Evolutionary conservation across 208 protist species (phyloP), one percentile per base, ranked within the genome.

Genomic region (Acanthamoeba divionensis): DNA sequence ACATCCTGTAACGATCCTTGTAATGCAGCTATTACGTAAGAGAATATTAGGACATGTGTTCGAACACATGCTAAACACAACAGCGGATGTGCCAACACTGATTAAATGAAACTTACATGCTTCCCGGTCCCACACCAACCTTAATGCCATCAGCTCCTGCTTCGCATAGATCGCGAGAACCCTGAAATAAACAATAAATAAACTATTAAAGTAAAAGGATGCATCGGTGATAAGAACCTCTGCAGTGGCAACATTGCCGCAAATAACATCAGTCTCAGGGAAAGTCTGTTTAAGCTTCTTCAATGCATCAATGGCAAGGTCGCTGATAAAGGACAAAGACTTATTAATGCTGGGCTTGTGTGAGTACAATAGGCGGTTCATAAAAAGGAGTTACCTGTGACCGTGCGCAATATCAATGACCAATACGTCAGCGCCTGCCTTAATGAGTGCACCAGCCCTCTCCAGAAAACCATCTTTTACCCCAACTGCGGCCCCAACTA

Each of bases 51-150:
- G 31, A 36, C 12, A n/a, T 18, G 62, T 69, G n/a, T 7, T 47
- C 44, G 9, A 21, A 41, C 38, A n/a, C n/a, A n/a, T n/a, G n/a
- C n/a, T n/a, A n/a, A n/a, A n/a, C 36, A 18, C 36, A 6, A 60
- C 31, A 7, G 45, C 10, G 44, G 10, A 52, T 18, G 69, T 7
- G 38, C 13, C 26, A 31, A 29, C 26, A 69, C 26, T 26, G 62
- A 13, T 69, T 9, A 69, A 31, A 69, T 83, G n/a, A n/a, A n/a
- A 98, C 99, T 96, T 97, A 99, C 93, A 99, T 99, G 88, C 97
- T 98, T 31, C 98, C 98, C 47, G 96, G 96, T 87, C 98, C 98
- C 97, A 99, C 99, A 54, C 98, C 98, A 36, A 99, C 97, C 88
- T 98, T 97, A 15, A 99, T 95, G 36, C 92, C 97, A 91, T 99